A percentile compares a stretch with the other conserved stretches of the same genome.
Evolutionary conservation across 1,284 basidiomycete genomes (phyloP).

Genomic region (Cryptococcus amylolentus): DNA sequence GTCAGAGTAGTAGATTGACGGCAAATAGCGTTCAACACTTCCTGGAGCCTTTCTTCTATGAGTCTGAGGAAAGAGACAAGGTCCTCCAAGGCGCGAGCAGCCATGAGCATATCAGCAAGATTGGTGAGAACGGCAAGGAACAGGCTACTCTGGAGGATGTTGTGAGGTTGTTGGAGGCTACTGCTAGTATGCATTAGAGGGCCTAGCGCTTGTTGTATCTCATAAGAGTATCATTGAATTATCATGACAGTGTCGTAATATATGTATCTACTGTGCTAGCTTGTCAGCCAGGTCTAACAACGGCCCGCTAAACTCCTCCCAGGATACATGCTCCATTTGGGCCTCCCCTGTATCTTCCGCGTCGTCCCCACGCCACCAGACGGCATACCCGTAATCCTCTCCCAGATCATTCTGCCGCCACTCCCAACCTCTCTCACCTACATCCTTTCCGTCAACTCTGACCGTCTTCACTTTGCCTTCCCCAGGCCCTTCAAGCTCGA

Average conservation of each 20-base stretch:
- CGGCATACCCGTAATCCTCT: slow-evolving; percentile 26
- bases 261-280: neutral
- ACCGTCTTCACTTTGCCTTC: slow-evolving; percentile 13
- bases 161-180: slow-evolving; percentile 31
- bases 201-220: neutral
- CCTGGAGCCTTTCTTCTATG: slow-evolving; percentile 49
- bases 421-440: slow-evolving; percentile 26
- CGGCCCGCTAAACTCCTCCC: slow-evolving; percentile 25
- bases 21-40: slow-evolving; percentile 60
- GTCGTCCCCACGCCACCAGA: slow-evolving; percentile 31
- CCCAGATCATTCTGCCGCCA: slow-evolving; percentile 25
- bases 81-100: slow-evolving; percentile 34
- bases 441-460: slow-evolving; percentile 31
- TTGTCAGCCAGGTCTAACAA: slow-evolving; percentile 5
- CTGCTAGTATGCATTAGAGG: slow-evolving; percentile 32
- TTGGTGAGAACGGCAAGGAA: slow-evolving; percentile 16
- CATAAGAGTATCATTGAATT: neutral
- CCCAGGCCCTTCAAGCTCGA: slow-evolving; percentile 15
- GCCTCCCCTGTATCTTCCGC: neutral
- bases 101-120: slow-evolving; percentile 31
- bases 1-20: too few species aligned
- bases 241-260: neutral
- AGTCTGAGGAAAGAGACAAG: slow-evolving; percentile 16
- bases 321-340: slow-evolving; percentile 17
- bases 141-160: slow-evolving; percentile 31